phyloP scores from a whole-genome alignment of 306 rosid genomes.

The Cicer chorassanicum region DNA sequence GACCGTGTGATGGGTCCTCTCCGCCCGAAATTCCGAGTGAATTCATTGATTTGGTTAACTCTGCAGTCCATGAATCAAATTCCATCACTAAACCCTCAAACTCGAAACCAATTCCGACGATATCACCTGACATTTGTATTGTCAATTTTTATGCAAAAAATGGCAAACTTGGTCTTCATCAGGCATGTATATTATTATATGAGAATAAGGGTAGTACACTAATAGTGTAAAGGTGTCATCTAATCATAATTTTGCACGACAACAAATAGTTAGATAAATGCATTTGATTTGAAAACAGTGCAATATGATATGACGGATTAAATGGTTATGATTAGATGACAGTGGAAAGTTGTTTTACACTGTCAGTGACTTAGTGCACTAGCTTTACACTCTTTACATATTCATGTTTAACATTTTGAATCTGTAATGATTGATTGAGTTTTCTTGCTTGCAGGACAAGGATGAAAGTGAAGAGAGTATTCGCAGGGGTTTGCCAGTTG shows the following conservation, averaged over 20 bases:
- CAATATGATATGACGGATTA: no score
- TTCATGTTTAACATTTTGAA: neutral
- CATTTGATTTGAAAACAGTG: no score
- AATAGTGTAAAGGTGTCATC: no score
- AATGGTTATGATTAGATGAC: no score
- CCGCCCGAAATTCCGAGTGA: constrained; percentile 64
- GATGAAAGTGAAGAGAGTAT: constrained; percentile 72
- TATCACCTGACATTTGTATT: constrained; percentile 68
- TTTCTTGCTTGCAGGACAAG: constrained; percentile 61
- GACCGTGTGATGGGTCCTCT: constrained; percentile 58
- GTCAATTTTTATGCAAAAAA: constrained; percentile 66
- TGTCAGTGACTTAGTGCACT: no score
- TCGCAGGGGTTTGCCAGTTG: constrained; percentile 56
- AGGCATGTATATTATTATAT: constrained; percentile 46
- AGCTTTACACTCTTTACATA: no score
- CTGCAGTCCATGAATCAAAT: constrained; percentile 55
- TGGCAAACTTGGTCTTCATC: constrained; percentile 85
- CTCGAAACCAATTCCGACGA: constrained; percentile 47
- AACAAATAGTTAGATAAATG: no score
- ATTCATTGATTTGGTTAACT: constrained; percentile 49
- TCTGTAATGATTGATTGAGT: neutral
- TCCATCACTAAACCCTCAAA: constrained; percentile 3
- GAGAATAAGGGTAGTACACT: no score
- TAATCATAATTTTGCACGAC: no score
- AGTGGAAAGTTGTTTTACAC: no score